Base-by-base conservation (phyloP, 805 yeast species). In the Wickerhamiella qilinensis region DNA sequence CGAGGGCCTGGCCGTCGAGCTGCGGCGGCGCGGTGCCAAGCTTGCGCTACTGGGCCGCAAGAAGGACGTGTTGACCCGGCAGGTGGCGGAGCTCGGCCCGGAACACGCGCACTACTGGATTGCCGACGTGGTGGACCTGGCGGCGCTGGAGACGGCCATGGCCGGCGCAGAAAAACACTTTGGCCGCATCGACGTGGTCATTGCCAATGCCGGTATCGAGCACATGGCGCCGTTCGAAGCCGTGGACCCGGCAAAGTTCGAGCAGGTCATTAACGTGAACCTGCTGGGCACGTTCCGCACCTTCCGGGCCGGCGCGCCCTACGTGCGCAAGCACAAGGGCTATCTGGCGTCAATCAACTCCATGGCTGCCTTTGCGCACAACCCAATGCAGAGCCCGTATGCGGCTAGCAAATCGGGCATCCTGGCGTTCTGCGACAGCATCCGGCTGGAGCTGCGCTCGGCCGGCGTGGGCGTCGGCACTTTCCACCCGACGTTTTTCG, bases 121-220 rank as follows among this genome's bases (percentile, higher is more conserved):
- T 4, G 41, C 33, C 20, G 41, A 39, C 29, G 41, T 39, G 27
- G 29, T 30, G 25, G 31, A 28, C 22, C 20, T 30, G 33, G 30
- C 27, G 25, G 33, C 30, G 15, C n/a, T 39, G 29, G 17, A 24
- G 22, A n/a, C 31, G 4, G 41, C 38, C 21, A 20, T 34, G 18
- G 30, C 22, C 15, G 33, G 21, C n/a, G 41, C 33, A 19, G 36
- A 36, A 15, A 33, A 25, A 17, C 22, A 35, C 33, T 39, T 35
- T 35, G 41, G 41, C 32, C 41, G 31, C 20, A 15, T 39, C 18
- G 41, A 39, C 24, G 38, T 35, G 29, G 41, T 39, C 22, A 27
- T 39, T 22, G 41, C 41, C 24, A 36, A 33, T 20, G 38, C 41
- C 2, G 41, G 41, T 8, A 31, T 39, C 24, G 38, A 31, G 24